These are phyloP conservation scores for Salix viminalis DNA, from an alignment of 345 rosid genomes.

Conservation along the genomic window DNA sequence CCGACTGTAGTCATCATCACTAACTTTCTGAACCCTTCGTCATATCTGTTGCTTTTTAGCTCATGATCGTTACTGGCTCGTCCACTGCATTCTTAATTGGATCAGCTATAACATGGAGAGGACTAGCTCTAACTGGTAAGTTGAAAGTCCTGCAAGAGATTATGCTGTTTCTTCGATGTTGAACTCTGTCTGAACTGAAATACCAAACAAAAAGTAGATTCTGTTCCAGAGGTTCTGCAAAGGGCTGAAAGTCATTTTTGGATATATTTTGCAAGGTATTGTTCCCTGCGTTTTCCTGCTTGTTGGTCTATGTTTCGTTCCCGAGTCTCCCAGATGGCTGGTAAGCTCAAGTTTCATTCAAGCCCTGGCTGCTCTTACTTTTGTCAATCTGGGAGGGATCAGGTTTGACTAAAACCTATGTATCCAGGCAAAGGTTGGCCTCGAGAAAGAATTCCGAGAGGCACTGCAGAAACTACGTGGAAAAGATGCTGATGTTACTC, in stretches of 20 bases:
- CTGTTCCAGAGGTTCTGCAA: not conserved
- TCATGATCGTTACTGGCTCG: slow-evolving; percentile 70
- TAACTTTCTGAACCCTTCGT: not conserved
- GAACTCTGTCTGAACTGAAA: not conserved
- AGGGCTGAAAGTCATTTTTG: slow-evolving; percentile 13
- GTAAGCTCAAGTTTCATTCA: slow-evolving; percentile 30
- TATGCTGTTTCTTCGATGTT: not conserved
- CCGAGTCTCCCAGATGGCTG: slow-evolving; percentile 95
- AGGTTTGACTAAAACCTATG: not conserved
- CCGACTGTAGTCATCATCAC: not conserved
- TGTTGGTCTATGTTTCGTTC: slow-evolving; percentile 63
- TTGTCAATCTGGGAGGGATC: not conserved
- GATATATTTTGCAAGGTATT: slow-evolving; percentile 44
- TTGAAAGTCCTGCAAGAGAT: not conserved
- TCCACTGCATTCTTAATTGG: slow-evolving; percentile 65
- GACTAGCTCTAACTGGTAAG: slow-evolving; percentile 72
- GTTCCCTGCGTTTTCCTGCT: slow-evolving; percentile 67
- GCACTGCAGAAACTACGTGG: slow-evolving; percentile 71
- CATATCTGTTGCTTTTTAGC: slow-evolving; percentile 35
- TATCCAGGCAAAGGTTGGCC: slow-evolving; percentile 70
- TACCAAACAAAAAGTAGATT: not conserved
- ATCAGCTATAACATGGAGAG: slow-evolving; percentile 66
- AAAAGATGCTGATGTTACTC: slow-evolving; percentile 50
- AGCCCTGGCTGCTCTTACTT: not conserved
- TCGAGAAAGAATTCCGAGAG: slow-evolving; percentile 51